phyloP scores from a whole-genome alignment of 2,329 filamentous ascomycete species.

The Nemania bipapillata region DNA sequence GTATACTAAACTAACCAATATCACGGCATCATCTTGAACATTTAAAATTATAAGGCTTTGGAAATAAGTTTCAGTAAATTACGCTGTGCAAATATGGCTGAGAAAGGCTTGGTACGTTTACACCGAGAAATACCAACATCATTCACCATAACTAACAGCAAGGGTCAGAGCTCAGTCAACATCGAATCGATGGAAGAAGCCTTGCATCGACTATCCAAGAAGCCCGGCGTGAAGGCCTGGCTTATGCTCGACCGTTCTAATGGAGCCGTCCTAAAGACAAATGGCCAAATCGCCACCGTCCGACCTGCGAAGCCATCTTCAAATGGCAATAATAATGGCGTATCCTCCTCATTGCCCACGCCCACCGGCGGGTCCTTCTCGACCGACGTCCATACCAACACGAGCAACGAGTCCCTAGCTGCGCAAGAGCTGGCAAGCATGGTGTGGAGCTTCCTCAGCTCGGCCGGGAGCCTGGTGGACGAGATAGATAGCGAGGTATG shows the following conservation, averaged over 20 bases:
- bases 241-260: conserved; percentile 77
- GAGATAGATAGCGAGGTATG: conserved; percentile 76
- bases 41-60: neutral
- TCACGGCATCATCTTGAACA: neutral
- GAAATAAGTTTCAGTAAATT: neutral
- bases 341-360: conserved; percentile 43
- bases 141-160: conserved; percentile 14
- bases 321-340: conserved; percentile 35
- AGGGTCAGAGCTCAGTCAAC: conserved; percentile 55
- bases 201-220: conserved; percentile 77
- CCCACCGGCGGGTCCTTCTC: conserved; percentile 56
- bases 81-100: conserved; percentile 40
- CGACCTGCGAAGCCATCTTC: conserved; percentile 55
- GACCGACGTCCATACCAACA: conserved; percentile 56
- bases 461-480: conserved; percentile 74
- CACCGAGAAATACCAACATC: neutral
- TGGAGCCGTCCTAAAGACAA: conserved; percentile 79
- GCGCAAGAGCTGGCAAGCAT: conserved; percentile 78
- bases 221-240: conserved; percentile 81
- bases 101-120: conserved; percentile 46
- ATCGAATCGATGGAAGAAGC: conserved; percentile 72
- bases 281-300: conserved; percentile 72
- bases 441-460: conserved; percentile 79
- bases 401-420: conserved; percentile 64
- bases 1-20: neutral